Evolutionary conservation across 441 rosid species (phyloP), one percentile per base, ranked within the genome.

Genomic region (Flueggea neowawraea): DNA sequence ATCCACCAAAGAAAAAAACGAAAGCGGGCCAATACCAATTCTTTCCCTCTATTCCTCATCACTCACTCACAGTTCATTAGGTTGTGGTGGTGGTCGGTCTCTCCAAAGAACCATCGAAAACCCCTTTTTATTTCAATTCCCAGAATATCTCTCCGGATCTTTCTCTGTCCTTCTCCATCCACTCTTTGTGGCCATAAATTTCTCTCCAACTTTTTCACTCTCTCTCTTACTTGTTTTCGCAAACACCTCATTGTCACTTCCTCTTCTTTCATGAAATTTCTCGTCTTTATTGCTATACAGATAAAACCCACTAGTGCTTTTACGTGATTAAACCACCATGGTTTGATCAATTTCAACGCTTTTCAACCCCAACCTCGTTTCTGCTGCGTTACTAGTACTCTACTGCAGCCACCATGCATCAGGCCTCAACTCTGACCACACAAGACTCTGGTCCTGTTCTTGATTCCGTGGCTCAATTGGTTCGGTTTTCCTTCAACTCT

Each of bases 381-480:
- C 14, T 39, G n/a, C 32, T 4, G 4, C 15, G n/a, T 58, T 16
- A 16, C 33, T 45, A 10, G 12, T 12, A 12, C 2, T 8, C 8
- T 12, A 55, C 43, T 49, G 58, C 13, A n/a, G 45, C 14, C 64
- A 68, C 74, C 66, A 82, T 91, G 96, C 87, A 79, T 70, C 82
- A 72, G 65, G 77, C 90, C 58, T 79, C 90, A 22, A 66, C 91
- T 9, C 81, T 76, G 43, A 67, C 84, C 44, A 8, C 41, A 36
- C 90, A 78, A 17, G 97, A 91, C 41, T 70, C 88, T 22, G 59
- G 75, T 14, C 71, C 82, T 14, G 75, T 62, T 17, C 58, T 85
- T 62, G 88, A 88, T 82, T 69, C 79, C 63, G 74, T 73, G 10
- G 69, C 80, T 44, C 83, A 77, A 17, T 72, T 94, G 32, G 79